A percentile compares a stretch with the other conserved stretches of the same genome.
phyloP scores from a whole-genome alignment of 805 yeast species.

The Metschnikowia noctiluminum region DNA sequence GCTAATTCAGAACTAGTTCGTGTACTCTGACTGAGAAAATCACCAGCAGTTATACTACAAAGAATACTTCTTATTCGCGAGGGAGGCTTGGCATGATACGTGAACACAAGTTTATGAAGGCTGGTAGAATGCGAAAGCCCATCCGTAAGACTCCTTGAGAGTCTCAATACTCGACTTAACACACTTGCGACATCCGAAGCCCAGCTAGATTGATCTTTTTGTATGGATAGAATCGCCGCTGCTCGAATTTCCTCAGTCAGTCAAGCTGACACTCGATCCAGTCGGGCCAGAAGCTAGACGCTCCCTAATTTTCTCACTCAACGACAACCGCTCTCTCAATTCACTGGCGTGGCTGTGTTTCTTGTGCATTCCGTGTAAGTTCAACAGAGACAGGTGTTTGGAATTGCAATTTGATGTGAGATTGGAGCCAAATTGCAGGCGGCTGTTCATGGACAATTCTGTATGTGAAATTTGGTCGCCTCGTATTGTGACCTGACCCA shows the following conservation, averaged over 20 bases:
- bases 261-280: not conserved
- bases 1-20: no score
- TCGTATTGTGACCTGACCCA: constrained; percentile 60
- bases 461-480: constrained; percentile 34
- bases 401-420: constrained; percentile 22
- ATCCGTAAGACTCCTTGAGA: no score
- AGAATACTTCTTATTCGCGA: no score
- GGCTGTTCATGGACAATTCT: constrained; percentile 29
- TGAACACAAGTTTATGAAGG: no score
- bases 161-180: no score
- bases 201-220: not conserved
- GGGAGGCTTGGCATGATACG: no score
- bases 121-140: no score
- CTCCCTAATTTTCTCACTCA: constrained; percentile 39
- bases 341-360: constrained; percentile 12
- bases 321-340: constrained; percentile 28
- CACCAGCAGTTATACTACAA: no score
- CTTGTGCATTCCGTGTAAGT: constrained; percentile 17
- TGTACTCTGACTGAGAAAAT: no score
- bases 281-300: constrained; percentile 19
- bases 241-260: not conserved
- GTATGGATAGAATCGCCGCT: not conserved
- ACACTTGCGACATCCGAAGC: no score
- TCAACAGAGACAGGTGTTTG: constrained; percentile 30
- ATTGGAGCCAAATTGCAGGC: constrained; percentile 21